Evolutionary conservation across 176 grass and related monocot species (phyloP), one percentile per base, ranked within the genome.

Genomic region (Lolium multiflorum): DNA sequence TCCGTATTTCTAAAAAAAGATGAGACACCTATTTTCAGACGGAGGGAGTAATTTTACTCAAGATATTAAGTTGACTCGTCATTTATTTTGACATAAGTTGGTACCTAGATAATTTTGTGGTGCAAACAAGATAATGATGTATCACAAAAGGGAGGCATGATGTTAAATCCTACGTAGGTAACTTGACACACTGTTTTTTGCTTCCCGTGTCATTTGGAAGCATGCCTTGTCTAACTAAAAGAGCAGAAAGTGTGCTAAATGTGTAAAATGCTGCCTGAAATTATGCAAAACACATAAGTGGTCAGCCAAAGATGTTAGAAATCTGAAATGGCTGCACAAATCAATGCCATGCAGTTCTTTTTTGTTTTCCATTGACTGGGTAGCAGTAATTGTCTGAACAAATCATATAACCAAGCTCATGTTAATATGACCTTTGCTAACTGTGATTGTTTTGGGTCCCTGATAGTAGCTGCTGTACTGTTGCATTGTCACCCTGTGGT

Each of bases 81-180:
- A 90, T 78, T 56, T 46, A n/a, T 73, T 25, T 50, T 20, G 8
- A 57, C 22, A 84, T 11, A 82, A 79, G 26, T 75, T 67, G 47
- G 15, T 37, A n/a, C 21, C 35, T 80, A 28, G 50, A 60, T 67
- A 68, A 17, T 68, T 87, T 77, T 76, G 67, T 74, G 70, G 6
- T 85, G 48, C 52, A 26, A 65, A 55, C 28, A 82, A 17, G 44
- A 61, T 8, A 63, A 73, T 64, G 2, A 71, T 66, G 7, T 3
- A 10, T 24, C 57, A 89, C 16, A 75, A 74, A 74, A 57, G 15
- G 14, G 24, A 52, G 24, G 52, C 14, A 75, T 75, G 49, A 75
- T 52, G 44, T 16, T 6, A 35, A 38, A 47, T 71, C 9, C 37
- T 74, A 1, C 20, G 26, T 17, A 75, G 24, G 47, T 37, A 59